Evolutionary conservation across 805 yeast genomes (phyloP).

Genomic region (Yueomyces sp.): DNA sequence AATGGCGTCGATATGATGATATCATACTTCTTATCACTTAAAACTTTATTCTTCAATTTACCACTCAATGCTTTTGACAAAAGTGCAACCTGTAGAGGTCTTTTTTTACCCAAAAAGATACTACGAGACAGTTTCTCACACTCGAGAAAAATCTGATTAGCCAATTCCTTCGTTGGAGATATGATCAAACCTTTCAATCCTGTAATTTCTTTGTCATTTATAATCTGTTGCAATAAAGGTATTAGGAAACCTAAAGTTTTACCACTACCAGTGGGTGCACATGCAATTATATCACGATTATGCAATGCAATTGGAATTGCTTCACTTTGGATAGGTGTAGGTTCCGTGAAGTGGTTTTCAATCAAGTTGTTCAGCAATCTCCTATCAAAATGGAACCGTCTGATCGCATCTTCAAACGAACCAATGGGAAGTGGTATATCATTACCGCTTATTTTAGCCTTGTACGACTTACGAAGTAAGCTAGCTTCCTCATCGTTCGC

Average conservation of each 20-base stretch:
- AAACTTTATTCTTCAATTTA: constrained; percentile 49
- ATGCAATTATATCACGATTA: constrained; percentile 69
- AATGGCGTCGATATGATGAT: constrained; percentile 80
- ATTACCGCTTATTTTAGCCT: constrained; percentile 64
- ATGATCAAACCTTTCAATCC: constrained; percentile 68
- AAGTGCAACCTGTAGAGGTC: constrained; percentile 41
- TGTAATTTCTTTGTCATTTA: constrained; percentile 14
- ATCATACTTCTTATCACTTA: constrained; percentile 55
- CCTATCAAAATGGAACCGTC: constrained; percentile 53
- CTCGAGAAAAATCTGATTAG: constrained; percentile 69
- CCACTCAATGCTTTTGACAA: constrained; percentile 60
- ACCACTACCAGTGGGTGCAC: constrained; percentile 99
- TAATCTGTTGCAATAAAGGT: constrained; percentile 46
- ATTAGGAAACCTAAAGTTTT: constrained; percentile 83
- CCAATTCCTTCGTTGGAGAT: constrained; percentile 91
- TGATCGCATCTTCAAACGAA: constrained; percentile 67
- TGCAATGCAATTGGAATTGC: constrained; percentile 64
- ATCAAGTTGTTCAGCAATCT: constrained; percentile 44
- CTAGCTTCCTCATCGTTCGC: constrained; percentile 45
- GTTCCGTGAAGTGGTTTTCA: constrained; percentile 61
- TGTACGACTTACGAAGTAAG: constrained; percentile 42
- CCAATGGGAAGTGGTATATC: constrained; percentile 89
- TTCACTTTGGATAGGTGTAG: constrained; percentile 90
- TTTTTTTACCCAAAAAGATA: constrained; percentile 31
- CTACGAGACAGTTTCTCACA: constrained; percentile 39